A percentile compares a stretch with the other conserved stretches of the same genome.
These are phyloP conservation scores for Protomyces gravidus DNA, from an alignment of 1,139 yeast species.

Conservation along the genomic window DNA sequence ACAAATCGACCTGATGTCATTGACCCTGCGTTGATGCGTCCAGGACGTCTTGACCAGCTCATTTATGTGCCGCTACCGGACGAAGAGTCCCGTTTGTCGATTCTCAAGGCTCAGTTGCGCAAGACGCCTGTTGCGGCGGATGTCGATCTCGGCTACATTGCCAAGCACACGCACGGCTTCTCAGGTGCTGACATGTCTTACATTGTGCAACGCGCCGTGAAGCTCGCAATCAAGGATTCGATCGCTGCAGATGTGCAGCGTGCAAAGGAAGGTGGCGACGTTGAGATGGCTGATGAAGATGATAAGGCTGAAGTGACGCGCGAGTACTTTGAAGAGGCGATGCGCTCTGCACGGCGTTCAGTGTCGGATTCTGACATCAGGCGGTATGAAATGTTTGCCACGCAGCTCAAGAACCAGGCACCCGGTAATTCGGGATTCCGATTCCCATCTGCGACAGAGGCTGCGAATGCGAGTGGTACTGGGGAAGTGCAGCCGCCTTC, in stretches of 20 bases:
- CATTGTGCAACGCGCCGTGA: slow-evolving; percentile 97
- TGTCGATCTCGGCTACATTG: slow-evolving; percentile 77
- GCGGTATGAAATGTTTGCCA: slow-evolving; percentile 98
- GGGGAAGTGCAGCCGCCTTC: slow-evolving; percentile 44
- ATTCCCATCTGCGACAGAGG: slow-evolving; percentile 39
- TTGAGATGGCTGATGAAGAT: slow-evolving; percentile 68
- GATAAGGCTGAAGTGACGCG: slow-evolving; percentile 94
- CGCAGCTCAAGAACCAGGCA: slow-evolving; percentile 80
- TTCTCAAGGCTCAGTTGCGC: slow-evolving; percentile 91
- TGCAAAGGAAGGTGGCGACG: slow-evolving; percentile 49
- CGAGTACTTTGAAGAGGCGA: slow-evolving; percentile 95
- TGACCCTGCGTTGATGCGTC: slow-evolving; percentile 97
- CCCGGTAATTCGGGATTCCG: slow-evolving; percentile 65
- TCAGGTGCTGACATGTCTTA: slow-evolving; percentile 98
- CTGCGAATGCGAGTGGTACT: slow-evolving; percentile 37
- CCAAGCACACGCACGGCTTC: slow-evolving; percentile 90
- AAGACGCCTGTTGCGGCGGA: slow-evolving; percentile 99
- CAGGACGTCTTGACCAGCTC: slow-evolving; percentile 98
- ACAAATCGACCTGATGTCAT: slow-evolving; percentile 94
- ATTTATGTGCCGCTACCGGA: slow-evolving; percentile 98
- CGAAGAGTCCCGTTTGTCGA: slow-evolving; percentile 86
- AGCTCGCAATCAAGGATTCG: slow-evolving; percentile 95
- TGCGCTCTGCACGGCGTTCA: slow-evolving; percentile 97
- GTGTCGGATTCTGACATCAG: slow-evolving; percentile 96
- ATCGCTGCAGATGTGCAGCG: slow-evolving; percentile 66